Evolutionary conservation across 2,329 filamentous ascomycete species (phyloP).

Genomic region (Ophiostoma himal-ulmi): DNA sequence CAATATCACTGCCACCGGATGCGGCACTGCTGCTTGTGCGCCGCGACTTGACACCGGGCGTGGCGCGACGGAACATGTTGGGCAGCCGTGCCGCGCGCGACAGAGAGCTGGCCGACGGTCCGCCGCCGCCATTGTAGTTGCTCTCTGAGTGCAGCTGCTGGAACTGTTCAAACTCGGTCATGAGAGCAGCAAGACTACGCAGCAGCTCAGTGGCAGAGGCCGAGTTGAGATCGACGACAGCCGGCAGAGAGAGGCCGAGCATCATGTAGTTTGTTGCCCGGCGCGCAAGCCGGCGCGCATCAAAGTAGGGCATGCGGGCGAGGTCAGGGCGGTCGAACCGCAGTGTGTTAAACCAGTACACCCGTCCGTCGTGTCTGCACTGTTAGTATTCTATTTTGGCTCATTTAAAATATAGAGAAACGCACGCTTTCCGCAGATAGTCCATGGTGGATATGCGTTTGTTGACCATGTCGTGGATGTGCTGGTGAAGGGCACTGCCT

Average conservation of each 20-base stretch:
- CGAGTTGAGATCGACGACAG: constrained; percentile 81
- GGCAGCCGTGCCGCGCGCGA: constrained; percentile 68
- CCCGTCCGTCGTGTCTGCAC: constrained; percentile 76
- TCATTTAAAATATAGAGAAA: background rate
- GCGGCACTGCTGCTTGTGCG: constrained; percentile 49
- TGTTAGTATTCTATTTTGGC: background rate
- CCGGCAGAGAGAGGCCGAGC: constrained; percentile 83
- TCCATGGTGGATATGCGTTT: constrained; percentile 93
- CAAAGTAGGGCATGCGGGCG: constrained; percentile 76
- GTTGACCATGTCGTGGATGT: constrained; percentile 76
- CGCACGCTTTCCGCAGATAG: constrained; percentile 86
- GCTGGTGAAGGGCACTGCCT: constrained; percentile 47
- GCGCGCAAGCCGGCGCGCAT: constrained; percentile 74
- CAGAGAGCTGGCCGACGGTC: constrained; percentile 58
- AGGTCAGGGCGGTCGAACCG: constrained; percentile 83
- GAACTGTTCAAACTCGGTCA: constrained; percentile 90
- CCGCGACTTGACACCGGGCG: constrained; percentile 52
- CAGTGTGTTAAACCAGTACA: constrained; percentile 98
- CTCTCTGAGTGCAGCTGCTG: constrained; percentile 79
- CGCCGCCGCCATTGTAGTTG: constrained; percentile 37
- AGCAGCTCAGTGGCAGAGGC: constrained; percentile 78
- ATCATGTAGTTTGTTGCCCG: constrained; percentile 92
- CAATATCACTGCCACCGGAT: constrained; percentile 27
- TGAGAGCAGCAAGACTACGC: constrained; percentile 73
- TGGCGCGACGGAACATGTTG: constrained; percentile 70